Base-by-base conservation (phyloP, 306 rosid species). In the Parietaria judaica region DNA sequence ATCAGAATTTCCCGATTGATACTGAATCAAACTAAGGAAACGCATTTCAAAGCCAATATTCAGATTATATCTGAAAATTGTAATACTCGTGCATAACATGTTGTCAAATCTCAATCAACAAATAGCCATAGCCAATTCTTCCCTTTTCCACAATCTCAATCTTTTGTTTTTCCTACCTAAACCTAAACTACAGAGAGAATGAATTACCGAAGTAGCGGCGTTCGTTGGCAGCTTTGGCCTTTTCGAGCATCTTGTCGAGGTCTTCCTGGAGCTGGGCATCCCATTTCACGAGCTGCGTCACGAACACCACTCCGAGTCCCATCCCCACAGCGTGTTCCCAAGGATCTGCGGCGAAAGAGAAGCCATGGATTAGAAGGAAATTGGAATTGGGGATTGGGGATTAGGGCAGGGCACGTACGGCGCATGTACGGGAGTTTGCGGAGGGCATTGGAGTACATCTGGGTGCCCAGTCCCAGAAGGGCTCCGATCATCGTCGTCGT, bases 371-470 rank as follows among this genome's bases (percentile, higher is more conserved):
- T 58, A 79, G 63, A 50, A 39, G 58, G 78, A 72, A 55, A 13
- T 12, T 7, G 38, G 70, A 39, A 72, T 11, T 14, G 2, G 56
- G 55, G 31, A 23, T 23, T 23, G 31, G 31, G 35, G 14, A 12
- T 62, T 44, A 38, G 58, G 36, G 61, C 10, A 36, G 31, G n/a
- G 3, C 12, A 45, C 64, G 43, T 80, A 91, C 96, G 96, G 74
- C 98, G 95, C 96, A 88, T 91, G 72, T 85, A 88, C 23, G 96
- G 98, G n/a, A 91, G 96, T 70, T 86, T 92, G 15, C 99, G 95
- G 75, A 92, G 99, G 56, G 99, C 94, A 56, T 92, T 92, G 74
- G 99, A 92, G 66, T 86, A 82, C 96, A 88, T 77, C 83, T 92
- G 99, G 6, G 85, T 84, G 1, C 96, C 90, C 71, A 92, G 61